Base-by-base conservation (phyloP, 192 early-diverging fungal genomes). In the Kickxella alabastrina region DNA sequence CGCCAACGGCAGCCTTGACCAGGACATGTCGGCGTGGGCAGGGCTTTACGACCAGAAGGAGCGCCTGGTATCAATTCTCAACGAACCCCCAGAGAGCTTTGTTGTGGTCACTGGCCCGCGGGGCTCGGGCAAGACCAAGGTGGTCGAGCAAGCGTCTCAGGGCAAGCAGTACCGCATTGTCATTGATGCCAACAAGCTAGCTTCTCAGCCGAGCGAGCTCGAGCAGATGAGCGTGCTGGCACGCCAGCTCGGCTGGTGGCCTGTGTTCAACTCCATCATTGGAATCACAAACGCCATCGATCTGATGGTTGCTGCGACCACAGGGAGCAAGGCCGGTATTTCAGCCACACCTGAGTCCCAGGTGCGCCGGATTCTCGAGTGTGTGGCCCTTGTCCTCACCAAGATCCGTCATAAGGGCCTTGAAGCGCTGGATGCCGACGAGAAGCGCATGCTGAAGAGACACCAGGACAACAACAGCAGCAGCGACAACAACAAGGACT, bases 161-260 rank as follows among this genome's bases (percentile, higher is more conserved):
- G 65, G 83, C 18, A 83, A 84, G 46, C 82, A 59, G 61, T 84
- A 84, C 77, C 87, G 89, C 53, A 42, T 98, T 6, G 61, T 84
- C 14, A 89, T 98, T 43, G 76, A 91, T 38, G 87, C 87, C 45
- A 83, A 90, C 49, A 83, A 85, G 24, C 69, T 98, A 42, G 84
- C 82, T 0, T 83, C 82, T 45, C 79, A 87, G 27, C 79, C 82
- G 28, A 85, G 79, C 49, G 85, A 88, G 39, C 74, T 86, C 38
- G 83, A 90, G 37, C 59, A 93, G 65, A 79, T 94, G 46, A 80
- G 82, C 15, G 64, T 64, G 10, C 67, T 98, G 53, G 91, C 93
- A 1, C 77, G 78, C 22, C 91, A 97, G 73, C 80, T 97, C 15
- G 89, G 90, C 5, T 96, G 91, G 77, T 89, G 91, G 65, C 96